Evolutionary conservation across 495 filamentous ascomycete species (phyloP), one percentile per base, ranked within the genome.

Genomic region (Penicillium paxilli): DNA sequence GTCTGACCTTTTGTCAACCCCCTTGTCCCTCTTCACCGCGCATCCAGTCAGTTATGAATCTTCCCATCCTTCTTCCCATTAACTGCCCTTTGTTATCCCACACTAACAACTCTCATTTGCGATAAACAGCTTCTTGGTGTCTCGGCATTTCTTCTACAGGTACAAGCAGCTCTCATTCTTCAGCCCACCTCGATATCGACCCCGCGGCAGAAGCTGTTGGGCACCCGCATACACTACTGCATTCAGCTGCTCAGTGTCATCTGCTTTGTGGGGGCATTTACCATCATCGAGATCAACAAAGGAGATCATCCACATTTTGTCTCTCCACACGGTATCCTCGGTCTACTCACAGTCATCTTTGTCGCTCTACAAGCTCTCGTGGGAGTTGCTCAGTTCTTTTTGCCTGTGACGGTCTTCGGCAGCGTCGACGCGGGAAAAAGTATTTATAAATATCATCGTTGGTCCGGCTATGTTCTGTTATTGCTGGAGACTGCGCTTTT

Each of bases 381-480:
- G 52, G 93, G 93, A 10, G 80, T 96, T 22, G 85, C 88, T 16
- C 88, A 91, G 66, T 96, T 84, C 73, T 90, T 81, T 49, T 59
- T 81, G 4, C 92, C 92, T 0, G 52, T 55, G 0, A 38, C 47
- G 4, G 50, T 96, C 0, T 90, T 91, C 54, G 92, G 92, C 17
- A 84, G 90, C 55, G 85, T 85, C 50, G 85, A 88, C 21, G 87
- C 83, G 1, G 93, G 90, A 24, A 95, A 92, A 78, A 75, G 70
- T 30, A 57, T 94, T 26, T 98, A 92, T 74, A 96, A 96, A 66
- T 96, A 92, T 60, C 93, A 97, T 69, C 84, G 93, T 12, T 70
- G 77, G 51, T 76, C 74, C n/a, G 93, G 93, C 16, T 98, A 98
- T 69, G 57, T 83, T 30, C 69, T 92, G 55, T 64, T 96, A 44